Base-by-base conservation (phyloP, 108 stramenopile species). In the Discostella pseudostelligera region DNA sequence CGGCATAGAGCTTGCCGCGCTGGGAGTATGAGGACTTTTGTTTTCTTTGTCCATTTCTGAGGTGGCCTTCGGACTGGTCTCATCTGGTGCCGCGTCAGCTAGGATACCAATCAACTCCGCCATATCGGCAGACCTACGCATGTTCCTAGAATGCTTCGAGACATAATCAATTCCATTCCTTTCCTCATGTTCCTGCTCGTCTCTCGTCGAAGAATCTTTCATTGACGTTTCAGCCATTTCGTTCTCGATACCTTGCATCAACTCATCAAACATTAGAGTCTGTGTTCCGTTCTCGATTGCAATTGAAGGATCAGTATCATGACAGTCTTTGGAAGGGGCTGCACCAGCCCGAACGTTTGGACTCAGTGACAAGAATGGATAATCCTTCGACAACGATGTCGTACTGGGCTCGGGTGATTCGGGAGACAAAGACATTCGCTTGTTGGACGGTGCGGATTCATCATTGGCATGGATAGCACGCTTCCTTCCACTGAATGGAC, bases 291-390 rank as follows among this genome's bases (percentile, higher is more conserved):
- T 19, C 46, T 56, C 56, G n/a, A 45, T 67, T 28, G 54, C 56
- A 32, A 19, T 39, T 17, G 37, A 37, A 39, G 36, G 62, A 45
- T 37, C 64, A 1, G 46, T 36, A n/a, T 58, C 25, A 44, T 51
- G 8, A 2, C 35, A 45, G 39, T 62, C 21, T 48, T 45, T 43
- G 19, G 32, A 29, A 17, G 35, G 29, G 8, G 64, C 48, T 40
- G 72, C 19, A 20, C 59, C 26, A 16, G 46, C 21, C 8, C 10
- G 7, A 24, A 20, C 11, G 14, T 62, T 45, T 16, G 55, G 55
- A 56, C 55, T 56, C 35, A 63, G 25, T 39, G 61, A 68, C 56
- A 76, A 28, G 45, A 68, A 76, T 7, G 74, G 74, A 66, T 67
- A 76, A 24, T 76, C 67, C 37, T 39, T 43, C 12, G 62, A 59